Evolutionary conservation across 768 basidiomycete genomes (phyloP).

Genomic region (Leccinum obscurum): DNA sequence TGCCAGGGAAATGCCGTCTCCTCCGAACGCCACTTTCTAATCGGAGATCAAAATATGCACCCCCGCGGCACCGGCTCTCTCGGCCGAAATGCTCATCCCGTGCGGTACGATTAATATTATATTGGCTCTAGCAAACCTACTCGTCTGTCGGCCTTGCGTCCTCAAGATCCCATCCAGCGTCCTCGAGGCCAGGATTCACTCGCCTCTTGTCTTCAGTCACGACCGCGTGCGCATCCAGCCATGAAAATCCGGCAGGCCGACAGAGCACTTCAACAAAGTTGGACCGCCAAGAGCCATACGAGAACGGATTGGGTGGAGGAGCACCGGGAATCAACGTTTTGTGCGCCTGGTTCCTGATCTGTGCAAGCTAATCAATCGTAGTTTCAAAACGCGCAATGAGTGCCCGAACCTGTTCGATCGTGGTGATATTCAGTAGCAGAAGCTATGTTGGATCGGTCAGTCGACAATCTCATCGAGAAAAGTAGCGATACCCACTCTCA

Average conservation of each 20-base stretch:
- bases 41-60: slow-evolving; percentile 27
- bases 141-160: slow-evolving; percentile 13
- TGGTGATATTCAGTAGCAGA: slow-evolving; percentile 83
- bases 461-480: not conserved
- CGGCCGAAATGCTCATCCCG: slow-evolving; percentile 6
- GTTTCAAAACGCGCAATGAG: slow-evolving; percentile 12
- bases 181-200: slow-evolving; percentile 67
- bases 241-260: slow-evolving; percentile 77
- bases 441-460: slow-evolving; percentile 46
- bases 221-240: slow-evolving; percentile 62
- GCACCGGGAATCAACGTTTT: slow-evolving; percentile 62
- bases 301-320: slow-evolving; percentile 83
- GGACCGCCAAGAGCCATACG: slow-evolving; percentile 70
- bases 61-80: slow-evolving; percentile 16
- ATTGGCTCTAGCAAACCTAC: slow-evolving; percentile 8
- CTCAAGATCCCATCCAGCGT: slow-evolving; percentile 29
- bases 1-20: slow-evolving; percentile 31
- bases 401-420: slow-evolving; percentile 85
- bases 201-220: slow-evolving; percentile 72
- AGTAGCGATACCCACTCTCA: slow-evolving; percentile 59
- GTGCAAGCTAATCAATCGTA: slow-evolving; percentile 12
- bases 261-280: slow-evolving; percentile 80
- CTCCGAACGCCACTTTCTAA: slow-evolving; percentile 18
- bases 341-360: slow-evolving; percentile 89
- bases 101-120: not conserved